Base-by-base conservation (phyloP, 2,329 filamentous ascomycete species). In the Endothia cerciana region DNA sequence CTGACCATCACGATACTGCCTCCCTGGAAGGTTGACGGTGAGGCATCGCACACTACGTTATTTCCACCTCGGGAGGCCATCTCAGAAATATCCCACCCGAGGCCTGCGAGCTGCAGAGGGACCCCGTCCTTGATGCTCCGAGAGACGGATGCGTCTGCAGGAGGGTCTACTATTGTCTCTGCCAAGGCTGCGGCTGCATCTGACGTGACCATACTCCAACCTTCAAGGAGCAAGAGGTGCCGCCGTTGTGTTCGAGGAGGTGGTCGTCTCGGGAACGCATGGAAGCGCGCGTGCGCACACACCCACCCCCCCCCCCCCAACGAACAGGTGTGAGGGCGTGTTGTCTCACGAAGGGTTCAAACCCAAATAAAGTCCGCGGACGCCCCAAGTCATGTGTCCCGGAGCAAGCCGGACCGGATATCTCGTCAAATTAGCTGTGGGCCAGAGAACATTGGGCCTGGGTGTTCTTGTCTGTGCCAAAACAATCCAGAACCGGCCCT, bases 111-210 rank as follows among this genome's bases (percentile, higher is more conserved):
- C 41, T 25, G 45, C 45, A 49, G 22, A 15, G 13, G 47, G 13
- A 51, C 4, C 47, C 51, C 15, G 15, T 8, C 17, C 30, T 36
- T 30, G 51, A 36, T 4, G 15, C 55, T 58, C 33, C 55, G 55
- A 30, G 6, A 57, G 55, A 38, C n/a, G 41, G 55, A 58, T 41
- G n/a, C 11, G 55, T 58, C 55, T 58, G 55, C 55, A 58, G 55
- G 13, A 58, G 19, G 55, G 41, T 38, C 55, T 25, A 41, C 28
- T 58, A 58, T 53, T 28, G 40, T 47, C n/a, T 38, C 22, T 47
- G 64, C 64, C 64, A 63, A 63, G 28, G 64, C 60, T 63, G 55
- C 63, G 60, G 60, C 64, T 66, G 64, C 64, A 63, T 56, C 33
- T 28, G 60, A 51, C 60, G 60, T 58, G 64, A 61, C 45, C 64